Base-by-base conservation (phyloP, 2,329 filamentous ascomycete genomes). In the Colletotrichum sp. region DNA sequence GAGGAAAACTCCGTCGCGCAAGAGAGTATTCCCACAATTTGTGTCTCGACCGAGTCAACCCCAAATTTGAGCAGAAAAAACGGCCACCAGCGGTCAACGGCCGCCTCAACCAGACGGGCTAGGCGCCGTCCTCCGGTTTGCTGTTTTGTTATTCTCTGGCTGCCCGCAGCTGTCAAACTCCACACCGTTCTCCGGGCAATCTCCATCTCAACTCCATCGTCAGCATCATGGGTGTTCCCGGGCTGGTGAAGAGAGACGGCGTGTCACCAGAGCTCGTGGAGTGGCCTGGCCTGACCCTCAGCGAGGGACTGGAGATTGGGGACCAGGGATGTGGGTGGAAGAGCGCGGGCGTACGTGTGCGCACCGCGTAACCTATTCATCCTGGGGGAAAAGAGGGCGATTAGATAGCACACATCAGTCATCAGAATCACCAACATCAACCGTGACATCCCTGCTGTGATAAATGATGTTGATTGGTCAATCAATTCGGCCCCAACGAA, bases 161-260 rank as follows among this genome's bases (percentile, higher is more conserved):
- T 52, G 44, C 2, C 44, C 48, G 15, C 18, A 34, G 36, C 68
- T 70, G 13, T 52, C 36, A 36, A 63, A 70, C 26, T 52, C 70
- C 70, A 60, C 74, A 65, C 10, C 15, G 36, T 57, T 22, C 28
- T 65, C 70, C 59, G 64, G 70, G 65, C 74, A 76, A 74, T 74
- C 65, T 76, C 74, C 70, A 74, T 59, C 18, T 24, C 70, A 60
- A 60, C 22, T 60, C 48, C 71, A 66, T 48, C 16, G 15, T 2
- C 26, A 18, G 36, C 34, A 59, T 65, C 64, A 69, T 73, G 73
- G 70, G 28, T 65, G 28, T 24, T 39, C 72, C 69, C 4, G 22
- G 72, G 16, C 68, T 60, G 32, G 55, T 63, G 62, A 39, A 22
- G 18, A 18, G 52, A 59, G 52, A 71, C 52, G 67, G 59, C 34